Base-by-base conservation (phyloP, 441 rosid genomes). In the Isatis lusitanica region DNA sequence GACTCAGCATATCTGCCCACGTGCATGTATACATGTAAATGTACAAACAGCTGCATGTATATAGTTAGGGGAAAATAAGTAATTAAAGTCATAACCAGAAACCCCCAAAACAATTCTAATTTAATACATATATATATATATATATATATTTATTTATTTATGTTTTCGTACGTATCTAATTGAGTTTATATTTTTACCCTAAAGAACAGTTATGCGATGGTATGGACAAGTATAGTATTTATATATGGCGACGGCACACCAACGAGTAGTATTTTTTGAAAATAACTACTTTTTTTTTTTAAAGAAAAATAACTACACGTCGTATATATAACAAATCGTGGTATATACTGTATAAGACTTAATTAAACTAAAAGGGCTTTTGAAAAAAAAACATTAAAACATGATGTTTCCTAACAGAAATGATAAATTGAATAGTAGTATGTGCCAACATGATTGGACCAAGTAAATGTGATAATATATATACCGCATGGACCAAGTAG, bases 81-180 rank as follows among this genome's bases (percentile, higher is more conserved):
- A 16, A 26, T 43, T 15, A 51, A 43, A 16, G 56, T 51, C 78
- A 68, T 68, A 68, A 75, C 74, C 63, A 75, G 43, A 68, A 61
- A 67, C 48, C 42, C 5, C 5, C 63, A 38, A 47, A 47, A n/a
- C 30, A 16, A 26, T 12, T 2, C 11, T 8, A 46, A 31, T 40
- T 43, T 13, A 46, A 8, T 39, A 18, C 44, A 64, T 35, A 26
- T 26, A 0, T 26, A 26, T 26, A 26, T 26, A 26, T 1, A 24
- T 24, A 24, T 3, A 24, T n/a, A n/a, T n/a, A n/a, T n/a, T n/a
- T n/a, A n/a, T n/a, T n/a, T 43, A 55, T 72, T 31, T 42, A 36
- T 52, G 13, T 42, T 17, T 40, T 50, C 10, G 46, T 21, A 60
- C 12, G 10, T 24, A 24, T 60, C 11, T 35, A 35, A 8, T 30